phyloP scores from a whole-genome alignment of 1,284 basidiomycete genomes.

The Phylloboletellus chloephorus region DNA sequence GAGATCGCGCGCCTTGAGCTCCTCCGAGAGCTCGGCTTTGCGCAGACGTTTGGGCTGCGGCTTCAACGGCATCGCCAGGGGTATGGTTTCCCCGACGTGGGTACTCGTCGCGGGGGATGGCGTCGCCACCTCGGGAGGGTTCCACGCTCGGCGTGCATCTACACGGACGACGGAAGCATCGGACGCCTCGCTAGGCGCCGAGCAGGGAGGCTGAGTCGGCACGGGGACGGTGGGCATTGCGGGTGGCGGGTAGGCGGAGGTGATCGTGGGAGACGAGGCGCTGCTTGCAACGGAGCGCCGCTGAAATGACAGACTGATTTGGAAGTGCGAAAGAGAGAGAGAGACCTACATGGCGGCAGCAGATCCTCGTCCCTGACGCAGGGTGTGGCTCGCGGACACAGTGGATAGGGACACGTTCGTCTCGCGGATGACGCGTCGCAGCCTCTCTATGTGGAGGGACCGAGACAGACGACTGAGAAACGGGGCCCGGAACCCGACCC shows the following conservation, averaged over 20 bases:
- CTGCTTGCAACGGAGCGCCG: too few species aligned
- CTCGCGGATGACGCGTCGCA: constrained; percentile 17
- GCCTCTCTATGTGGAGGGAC: constrained; percentile 22
- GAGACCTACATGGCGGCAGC: constrained; percentile 14
- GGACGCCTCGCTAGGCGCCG: neutral
- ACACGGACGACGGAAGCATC: neutral
- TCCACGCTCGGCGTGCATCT: neutral
- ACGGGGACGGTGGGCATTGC: neutral
- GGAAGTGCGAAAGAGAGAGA: neutral
- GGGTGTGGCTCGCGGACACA: neutral
- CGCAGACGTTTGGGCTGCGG: constrained; percentile 28
- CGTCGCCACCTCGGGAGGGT: constrained; percentile 3
- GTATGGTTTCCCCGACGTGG: neutral
- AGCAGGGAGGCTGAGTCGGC: neutral
- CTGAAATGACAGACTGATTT: neutral
- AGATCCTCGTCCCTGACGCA: constrained; percentile 3
- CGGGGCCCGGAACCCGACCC: neutral
- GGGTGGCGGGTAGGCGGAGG: neutral
- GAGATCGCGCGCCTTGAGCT: constrained; percentile 27
- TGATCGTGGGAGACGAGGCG: neutral
- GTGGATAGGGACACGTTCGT: constrained; percentile 1
- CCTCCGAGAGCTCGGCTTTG: constrained; percentile 23
- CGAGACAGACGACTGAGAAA: too few species aligned
- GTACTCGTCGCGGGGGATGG: neutral
- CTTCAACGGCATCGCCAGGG: constrained; percentile 9